Evolutionary conservation across 148 eudicot species (phyloP).

Genomic region (Mesembryanthemum crystallinum): DNA sequence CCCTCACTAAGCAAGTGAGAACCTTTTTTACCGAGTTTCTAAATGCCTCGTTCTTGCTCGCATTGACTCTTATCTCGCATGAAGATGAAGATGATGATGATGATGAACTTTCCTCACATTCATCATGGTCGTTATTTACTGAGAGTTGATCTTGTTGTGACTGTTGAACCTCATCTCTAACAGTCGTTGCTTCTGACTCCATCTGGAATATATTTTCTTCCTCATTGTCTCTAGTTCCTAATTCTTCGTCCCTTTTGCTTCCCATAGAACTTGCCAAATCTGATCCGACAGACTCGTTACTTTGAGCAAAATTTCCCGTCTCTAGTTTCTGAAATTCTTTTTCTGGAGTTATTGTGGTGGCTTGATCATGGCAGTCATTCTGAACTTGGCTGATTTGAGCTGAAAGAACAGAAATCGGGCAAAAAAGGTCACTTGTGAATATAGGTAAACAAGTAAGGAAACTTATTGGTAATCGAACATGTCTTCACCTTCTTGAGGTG

Average conservation of each 20-base stretch:
- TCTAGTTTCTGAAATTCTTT: not conserved
- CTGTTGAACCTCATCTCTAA: constrained; percentile 7
- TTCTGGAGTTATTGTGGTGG: not conserved
- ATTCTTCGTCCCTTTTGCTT: constrained; percentile 20
- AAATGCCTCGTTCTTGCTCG: constrained; percentile 49
- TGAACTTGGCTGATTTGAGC: constrained; percentile 5
- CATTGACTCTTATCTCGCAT: constrained; percentile 29
- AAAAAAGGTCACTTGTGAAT: not conserved
- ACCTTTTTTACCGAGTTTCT: constrained; percentile 51
- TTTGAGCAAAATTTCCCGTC: constrained; percentile 16
- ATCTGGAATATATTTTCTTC: constrained; percentile 6
- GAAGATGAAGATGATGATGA: constrained; percentile 45
- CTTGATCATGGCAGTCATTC: not conserved
- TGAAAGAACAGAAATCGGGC: not conserved
- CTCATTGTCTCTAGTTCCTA: not conserved
- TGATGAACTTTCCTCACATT: constrained; percentile 39
- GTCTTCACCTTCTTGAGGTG: constrained; percentile 13
- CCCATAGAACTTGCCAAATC: constrained; percentile 8
- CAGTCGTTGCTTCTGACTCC: not conserved
- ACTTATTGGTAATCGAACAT: not conserved
- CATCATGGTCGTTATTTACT: constrained; percentile 20
- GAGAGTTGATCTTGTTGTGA: not conserved
- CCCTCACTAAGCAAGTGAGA: constrained; percentile 41
- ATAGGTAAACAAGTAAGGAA: not conserved
- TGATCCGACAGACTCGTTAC: not conserved